Base-by-base conservation (phyloP, 108 stramenopile species). In the Cyclotella baltica region DNA sequence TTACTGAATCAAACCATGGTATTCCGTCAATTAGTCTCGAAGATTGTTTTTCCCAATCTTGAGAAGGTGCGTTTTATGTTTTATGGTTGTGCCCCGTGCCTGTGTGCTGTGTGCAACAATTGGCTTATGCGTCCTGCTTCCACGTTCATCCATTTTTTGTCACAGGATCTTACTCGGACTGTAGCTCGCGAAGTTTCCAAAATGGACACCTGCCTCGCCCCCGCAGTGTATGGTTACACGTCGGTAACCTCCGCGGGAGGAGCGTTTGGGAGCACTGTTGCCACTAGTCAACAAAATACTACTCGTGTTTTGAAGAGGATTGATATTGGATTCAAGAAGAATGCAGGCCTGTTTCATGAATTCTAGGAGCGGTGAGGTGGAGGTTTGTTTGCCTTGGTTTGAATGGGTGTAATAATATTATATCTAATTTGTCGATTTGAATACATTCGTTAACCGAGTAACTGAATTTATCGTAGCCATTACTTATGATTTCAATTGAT, bases 131-230 rank as follows among this genome's bases (percentile, higher is more conserved):
- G 29, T 31, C 30, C 15, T 36, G 27, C 18, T 6, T 15, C 58
- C 59, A 35, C 20, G 31, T 4, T 62, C 59, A 19, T 3, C 27
- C 16, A 35, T 11, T 2, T 62, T 35, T 4, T 62, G 1, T 20
- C 28, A 25, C 3, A 62, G 59, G 59, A 62, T 33, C 59, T 62
- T 6, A 33, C 59, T 15, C 59, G 59, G 5, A 62, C 59, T 0
- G 59, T 62, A 4, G 59, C 59, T 2, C 31, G 34, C 10, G 59
- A 62, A 62, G 59, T 62, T 15, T 62, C 59, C 34, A 62, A 62
- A 35, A 62, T 62, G 59, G 59, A 62, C 16, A 33, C 34, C 15
- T 35, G 34, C 33, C n/a, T 62, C 18, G 59, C 31, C 2, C 59
- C 59, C 3, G 59, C 59, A 2, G 59, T 62, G 10, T 62, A 62